Evolutionary conservation across 2,329 filamentous ascomycete genomes (phyloP), one percentile per base, ranked within the genome.

Genomic region (Phyllachora maydis): DNA sequence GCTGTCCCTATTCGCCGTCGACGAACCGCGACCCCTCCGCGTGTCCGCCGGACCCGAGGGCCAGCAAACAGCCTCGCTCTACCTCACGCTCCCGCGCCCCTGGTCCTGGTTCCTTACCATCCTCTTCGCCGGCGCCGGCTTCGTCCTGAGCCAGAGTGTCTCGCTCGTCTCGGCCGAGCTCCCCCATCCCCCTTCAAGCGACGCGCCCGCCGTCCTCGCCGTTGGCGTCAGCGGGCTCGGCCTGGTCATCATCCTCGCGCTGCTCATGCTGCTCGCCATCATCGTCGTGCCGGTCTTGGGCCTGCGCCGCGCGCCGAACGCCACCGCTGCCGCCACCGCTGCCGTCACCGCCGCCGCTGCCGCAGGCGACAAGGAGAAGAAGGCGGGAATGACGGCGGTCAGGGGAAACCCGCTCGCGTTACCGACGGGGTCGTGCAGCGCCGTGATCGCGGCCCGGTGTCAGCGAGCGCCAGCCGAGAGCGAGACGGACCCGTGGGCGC

Each of bases 361-460:
- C 16, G 6, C 19, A 6, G 11, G 6, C 19, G 19, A 6, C 6
- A 6, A 6, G 6, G 19, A 20, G 15, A 34, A 35, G 16, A 6
- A 6, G 16, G 16, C 16, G 16, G 9, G 6, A 6, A 9, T 12
- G 44, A 45, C 5, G 41, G 45, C 26, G 49, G 46, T 19, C 33
- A 36, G 7, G 40, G 55, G 54, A 2, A 64, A 63, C 40, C 59
- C 59, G 12, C 48, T 64, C 13, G 46, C 46, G 2, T 33, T 64
- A 17, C 39, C 36, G 12, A 56, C 50, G 15, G 58, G 58, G 8
- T 44, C 47, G 19, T 63, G 58, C 41, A 59, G 54, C 29, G 59
- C 56, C 6, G 57, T 60, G n/a, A 35, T 65, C 30, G 54, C 50
- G 36, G 48, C 58, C 13, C 40, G 50, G 23, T 61, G 57, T 37